Conservation (phyloP, 441 rosid genomes). For the Adansonia grandidieri region DNA sequence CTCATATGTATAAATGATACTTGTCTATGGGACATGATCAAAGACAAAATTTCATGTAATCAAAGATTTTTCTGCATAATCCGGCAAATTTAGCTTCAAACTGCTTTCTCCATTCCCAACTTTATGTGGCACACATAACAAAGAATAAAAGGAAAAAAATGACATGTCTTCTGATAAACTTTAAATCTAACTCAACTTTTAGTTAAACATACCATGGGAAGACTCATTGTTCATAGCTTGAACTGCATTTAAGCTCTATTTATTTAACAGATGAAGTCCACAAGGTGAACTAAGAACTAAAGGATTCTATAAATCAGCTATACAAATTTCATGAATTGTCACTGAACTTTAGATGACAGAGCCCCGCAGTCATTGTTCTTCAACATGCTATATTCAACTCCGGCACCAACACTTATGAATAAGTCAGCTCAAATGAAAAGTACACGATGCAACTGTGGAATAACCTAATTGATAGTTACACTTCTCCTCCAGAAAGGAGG, state of each 20-base stretch:
- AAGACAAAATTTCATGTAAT: neutral
- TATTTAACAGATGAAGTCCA: slow-evolving; percentile 1
- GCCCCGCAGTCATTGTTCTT: neutral
- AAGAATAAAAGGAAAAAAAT: slow-evolving; percentile 5
- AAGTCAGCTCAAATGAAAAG: neutral
- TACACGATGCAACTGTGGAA: slow-evolving; percentile 9
- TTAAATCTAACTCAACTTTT: neutral
- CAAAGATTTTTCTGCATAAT: neutral
- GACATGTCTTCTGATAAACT: neutral
- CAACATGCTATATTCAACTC: neutral
- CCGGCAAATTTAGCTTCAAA: neutral
- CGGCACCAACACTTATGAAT: neutral
- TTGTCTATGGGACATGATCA: neutral
- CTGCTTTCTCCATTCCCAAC: neutral
- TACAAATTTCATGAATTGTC: neutral
- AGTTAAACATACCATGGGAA: neutral
- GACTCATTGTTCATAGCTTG: slow-evolving; percentile 1
- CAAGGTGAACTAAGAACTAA: neutral
- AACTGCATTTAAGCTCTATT: neutral
- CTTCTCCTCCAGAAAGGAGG: slow-evolving; percentile 7
- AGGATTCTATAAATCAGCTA: slow-evolving; percentile 1
- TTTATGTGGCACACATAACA: neutral
- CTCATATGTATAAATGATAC: neutral
- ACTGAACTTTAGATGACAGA: neutral
- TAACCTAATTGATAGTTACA: slow-evolving; percentile 7